These are phyloP conservation scores for Plasmopara muralis DNA, from an alignment of 352 stramenopile genomes.

Conservation along the genomic window DNA sequence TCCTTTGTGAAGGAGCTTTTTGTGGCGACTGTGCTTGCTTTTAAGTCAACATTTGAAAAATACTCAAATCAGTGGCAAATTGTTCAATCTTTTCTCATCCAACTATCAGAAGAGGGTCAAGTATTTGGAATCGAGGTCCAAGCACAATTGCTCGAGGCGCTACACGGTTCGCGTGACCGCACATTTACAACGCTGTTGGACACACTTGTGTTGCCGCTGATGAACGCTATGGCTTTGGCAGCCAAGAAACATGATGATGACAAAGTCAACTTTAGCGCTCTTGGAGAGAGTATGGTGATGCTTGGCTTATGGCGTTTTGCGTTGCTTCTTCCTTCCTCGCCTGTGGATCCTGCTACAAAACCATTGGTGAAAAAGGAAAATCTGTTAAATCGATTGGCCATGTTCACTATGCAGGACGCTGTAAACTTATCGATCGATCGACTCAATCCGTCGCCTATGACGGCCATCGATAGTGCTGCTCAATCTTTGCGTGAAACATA, in stretches of 20 bases:
- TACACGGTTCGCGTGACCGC: slow-evolving; percentile 32
- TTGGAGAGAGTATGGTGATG: slow-evolving; percentile 82
- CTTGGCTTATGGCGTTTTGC: slow-evolving; percentile 91
- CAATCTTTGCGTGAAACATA: slow-evolving; percentile 17
- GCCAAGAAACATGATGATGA: slow-evolving; percentile 1
- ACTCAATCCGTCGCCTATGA: slow-evolving; percentile 35
- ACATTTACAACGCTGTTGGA: slow-evolving; percentile 29
- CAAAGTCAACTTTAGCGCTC: slow-evolving; percentile 1
- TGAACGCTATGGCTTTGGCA: slow-evolving; percentile 20
- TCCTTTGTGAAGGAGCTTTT: slow-evolving; percentile 41
- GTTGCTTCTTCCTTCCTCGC: slow-evolving; percentile 90
- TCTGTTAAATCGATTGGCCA: slow-evolving; percentile 81
- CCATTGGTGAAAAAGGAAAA: slow-evolving; percentile 92
- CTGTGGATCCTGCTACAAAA: slow-evolving; percentile 93
- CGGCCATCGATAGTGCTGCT: slow-evolving; percentile 10
- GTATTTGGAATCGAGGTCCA: slow-evolving; percentile 16
- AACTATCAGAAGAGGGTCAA: slow-evolving; percentile 11
- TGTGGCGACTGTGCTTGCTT: slow-evolving; percentile 47
- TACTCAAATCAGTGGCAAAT: slow-evolving; percentile 23
- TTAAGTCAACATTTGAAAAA: slow-evolving; percentile 34
- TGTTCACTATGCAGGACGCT: slow-evolving; percentile 53
- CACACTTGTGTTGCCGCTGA: slow-evolving; percentile 35
- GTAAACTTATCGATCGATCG: slow-evolving; percentile 54
- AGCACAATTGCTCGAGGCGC: slow-evolving; percentile 23
- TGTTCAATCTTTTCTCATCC: slow-evolving; percentile 19